Percentiles rank a stretch among this genome's conserved stretches.
Evolutionary conservation across 768 basidiomycete species (phyloP).

Genomic region (Dictyophora rubrovolvata): DNA sequence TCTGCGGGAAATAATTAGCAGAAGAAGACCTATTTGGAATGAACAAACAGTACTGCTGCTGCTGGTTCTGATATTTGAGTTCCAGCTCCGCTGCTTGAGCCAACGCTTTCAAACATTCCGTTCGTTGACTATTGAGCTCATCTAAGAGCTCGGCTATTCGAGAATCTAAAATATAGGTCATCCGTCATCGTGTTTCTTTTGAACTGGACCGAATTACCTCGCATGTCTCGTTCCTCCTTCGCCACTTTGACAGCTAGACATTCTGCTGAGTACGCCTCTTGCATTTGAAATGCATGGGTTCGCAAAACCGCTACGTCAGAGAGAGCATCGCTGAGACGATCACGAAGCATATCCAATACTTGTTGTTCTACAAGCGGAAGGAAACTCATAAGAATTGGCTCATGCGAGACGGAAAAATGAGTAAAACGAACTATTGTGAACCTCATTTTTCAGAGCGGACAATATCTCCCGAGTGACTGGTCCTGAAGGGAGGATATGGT

Average conservation of each 20-base stretch:
- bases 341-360: constrained; percentile 9
- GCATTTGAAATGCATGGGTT: not conserved
- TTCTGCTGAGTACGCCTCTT: constrained; percentile 4
- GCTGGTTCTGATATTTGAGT: not conserved
- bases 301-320: constrained; percentile 1
- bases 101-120: constrained; percentile 1
- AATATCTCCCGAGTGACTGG: not conserved
- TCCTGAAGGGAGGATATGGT: not conserved
- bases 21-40: not conserved
- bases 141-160: not conserved
- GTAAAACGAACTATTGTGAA: not conserved
- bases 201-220: not conserved
- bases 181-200: not conserved
- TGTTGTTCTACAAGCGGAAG: not conserved
- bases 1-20: not conserved
- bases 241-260: not conserved
- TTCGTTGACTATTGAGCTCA: constrained; percentile 1
- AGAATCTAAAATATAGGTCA: not conserved
- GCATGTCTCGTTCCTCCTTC: not conserved
- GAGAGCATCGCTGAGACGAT: constrained; percentile 6
- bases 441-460: not conserved
- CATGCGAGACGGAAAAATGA: not conserved
- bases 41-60: not conserved
- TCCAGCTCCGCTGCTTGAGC: not conserved
- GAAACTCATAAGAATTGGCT: not conserved